These are phyloP conservation scores for Saccharomyces pastorianus DNA, from an alignment of 1,139 yeast species.

Conservation along the genomic window DNA sequence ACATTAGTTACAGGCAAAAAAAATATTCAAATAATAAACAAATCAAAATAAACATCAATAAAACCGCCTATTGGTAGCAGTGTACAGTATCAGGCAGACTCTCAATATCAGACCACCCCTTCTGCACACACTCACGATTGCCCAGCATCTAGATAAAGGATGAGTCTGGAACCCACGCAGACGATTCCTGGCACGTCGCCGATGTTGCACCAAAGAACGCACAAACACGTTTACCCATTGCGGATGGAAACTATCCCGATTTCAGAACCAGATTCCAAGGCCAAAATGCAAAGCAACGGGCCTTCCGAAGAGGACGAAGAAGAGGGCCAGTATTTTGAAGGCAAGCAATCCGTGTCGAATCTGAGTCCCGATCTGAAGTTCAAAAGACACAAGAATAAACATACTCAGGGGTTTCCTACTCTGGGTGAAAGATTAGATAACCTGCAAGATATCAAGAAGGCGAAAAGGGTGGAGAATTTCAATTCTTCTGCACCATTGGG, in stretches of 20 bases:
- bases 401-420: conserved; percentile 20
- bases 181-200: not conserved
- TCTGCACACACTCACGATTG: not conserved
- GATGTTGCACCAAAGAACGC: not conserved
- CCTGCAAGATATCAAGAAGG: conserved; percentile 23
- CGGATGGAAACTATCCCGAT: not conserved
- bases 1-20: too few relatives aligned
- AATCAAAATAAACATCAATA: too few relatives aligned
- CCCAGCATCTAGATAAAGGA: not conserved
- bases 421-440: conserved; percentile 28
- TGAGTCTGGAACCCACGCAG: not conserved
- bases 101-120: too few relatives aligned
- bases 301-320: not conserved
- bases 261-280: not conserved
- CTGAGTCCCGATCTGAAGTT: conserved; percentile 21
- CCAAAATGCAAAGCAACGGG: not conserved
- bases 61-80: too few relatives aligned
- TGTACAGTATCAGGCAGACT: too few relatives aligned
- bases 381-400: conserved; percentile 25
- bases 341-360: not conserved
- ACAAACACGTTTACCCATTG: not conserved
- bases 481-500: conserved; percentile 20
- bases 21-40: too few relatives aligned
- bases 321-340: not conserved
- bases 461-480: conserved; percentile 29